Evolutionary conservation across 495 filamentous ascomycete species (phyloP).

Genomic region (Symbiotaphrina buchneri): DNA sequence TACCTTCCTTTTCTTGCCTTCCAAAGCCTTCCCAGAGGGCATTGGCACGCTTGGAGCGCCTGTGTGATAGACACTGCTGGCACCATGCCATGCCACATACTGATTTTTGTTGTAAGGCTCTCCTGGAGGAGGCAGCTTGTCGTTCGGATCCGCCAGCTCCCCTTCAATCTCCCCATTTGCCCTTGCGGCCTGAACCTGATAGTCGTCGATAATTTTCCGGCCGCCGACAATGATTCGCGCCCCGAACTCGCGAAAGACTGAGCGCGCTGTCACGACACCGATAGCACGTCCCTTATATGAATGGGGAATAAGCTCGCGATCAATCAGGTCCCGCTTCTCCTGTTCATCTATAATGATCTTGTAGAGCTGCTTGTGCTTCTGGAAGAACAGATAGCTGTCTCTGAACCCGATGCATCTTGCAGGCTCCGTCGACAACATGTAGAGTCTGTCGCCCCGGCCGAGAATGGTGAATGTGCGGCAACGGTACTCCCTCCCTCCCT

Average conservation of each 20-base stretch:
- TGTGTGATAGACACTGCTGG: slow-evolving; percentile 83
- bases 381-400: slow-evolving; percentile 96
- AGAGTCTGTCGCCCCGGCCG: slow-evolving; percentile 62
- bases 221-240: slow-evolving; percentile 85
- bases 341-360: slow-evolving; percentile 91
- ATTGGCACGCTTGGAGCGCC: slow-evolving; percentile 53
- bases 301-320: slow-evolving; percentile 83
- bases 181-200: slow-evolving; percentile 55
- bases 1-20: slow-evolving; percentile 59
- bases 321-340: slow-evolving; percentile 83
- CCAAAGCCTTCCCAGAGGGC: slow-evolving; percentile 40
- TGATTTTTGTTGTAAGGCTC: slow-evolving; percentile 83
- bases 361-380: slow-evolving; percentile 81
- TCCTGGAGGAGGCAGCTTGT: slow-evolving; percentile 43
- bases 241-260: slow-evolving; percentile 93
- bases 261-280: slow-evolving; percentile 87
- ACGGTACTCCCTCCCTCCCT: slow-evolving; percentile 70
- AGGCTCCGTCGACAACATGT: slow-evolving; percentile 96
- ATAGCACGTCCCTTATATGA: slow-evolving; percentile 96
- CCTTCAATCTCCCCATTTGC: slow-evolving; percentile 72
- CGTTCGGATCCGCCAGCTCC: slow-evolving; percentile 71
- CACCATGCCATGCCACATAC: slow-evolving; percentile 95
- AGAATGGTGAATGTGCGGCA: slow-evolving; percentile 82
- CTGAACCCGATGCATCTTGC: slow-evolving; percentile 91
- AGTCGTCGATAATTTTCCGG: slow-evolving; percentile 69